Evolutionary conservation across 495 filamentous ascomycete genomes (phyloP).

Genomic region (Neurospora tetrasperma): DNA sequence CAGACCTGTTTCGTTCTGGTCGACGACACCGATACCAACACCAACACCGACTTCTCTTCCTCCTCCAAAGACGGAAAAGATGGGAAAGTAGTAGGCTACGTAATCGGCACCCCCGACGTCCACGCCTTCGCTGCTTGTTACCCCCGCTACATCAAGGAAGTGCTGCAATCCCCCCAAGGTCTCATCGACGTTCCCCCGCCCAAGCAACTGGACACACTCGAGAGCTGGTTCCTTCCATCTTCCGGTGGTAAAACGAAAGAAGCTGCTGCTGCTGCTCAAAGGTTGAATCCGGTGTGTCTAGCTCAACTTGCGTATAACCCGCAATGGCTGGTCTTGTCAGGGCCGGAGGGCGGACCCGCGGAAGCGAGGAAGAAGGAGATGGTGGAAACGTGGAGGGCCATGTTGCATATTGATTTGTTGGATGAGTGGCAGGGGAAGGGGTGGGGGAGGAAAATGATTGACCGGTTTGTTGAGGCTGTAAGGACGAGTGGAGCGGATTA

Average conservation of each 20-base stretch:
- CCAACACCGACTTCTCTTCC: not conserved
- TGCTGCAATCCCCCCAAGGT: slow-evolving; percentile 17
- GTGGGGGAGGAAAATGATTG: slow-evolving; percentile 29
- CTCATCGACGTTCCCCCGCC: slow-evolving; percentile 12
- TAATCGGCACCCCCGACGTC: slow-evolving; percentile 29
- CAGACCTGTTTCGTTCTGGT: slow-evolving; percentile 29
- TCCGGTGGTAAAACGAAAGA: not conserved
- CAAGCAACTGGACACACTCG: slow-evolving; percentile 11
- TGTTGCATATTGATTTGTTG: slow-evolving; percentile 36
- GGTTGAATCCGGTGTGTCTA: slow-evolving; percentile 20
- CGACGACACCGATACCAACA: slow-evolving; percentile 26
- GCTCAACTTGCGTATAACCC: slow-evolving; percentile 27
- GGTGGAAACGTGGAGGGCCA: slow-evolving; percentile 20
- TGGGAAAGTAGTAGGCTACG: slow-evolving; percentile 26
- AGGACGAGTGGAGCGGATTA: slow-evolving; percentile 12
- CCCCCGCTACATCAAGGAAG: slow-evolving; percentile 18
- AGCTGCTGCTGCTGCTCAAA: not conserved
- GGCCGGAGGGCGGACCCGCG: slow-evolving; percentile 8
- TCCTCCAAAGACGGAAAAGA: not conserved
- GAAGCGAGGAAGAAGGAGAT: slow-evolving; percentile 16
- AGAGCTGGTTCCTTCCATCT: slow-evolving; percentile 10
- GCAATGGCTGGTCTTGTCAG: slow-evolving; percentile 22
- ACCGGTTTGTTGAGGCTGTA: slow-evolving; percentile 26
- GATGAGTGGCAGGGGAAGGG: slow-evolving; percentile 24
- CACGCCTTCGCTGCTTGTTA: slow-evolving; percentile 20